Base-by-base conservation (phyloP, 805 yeast genomes). In the Cyberlindnera suaveolens region DNA sequence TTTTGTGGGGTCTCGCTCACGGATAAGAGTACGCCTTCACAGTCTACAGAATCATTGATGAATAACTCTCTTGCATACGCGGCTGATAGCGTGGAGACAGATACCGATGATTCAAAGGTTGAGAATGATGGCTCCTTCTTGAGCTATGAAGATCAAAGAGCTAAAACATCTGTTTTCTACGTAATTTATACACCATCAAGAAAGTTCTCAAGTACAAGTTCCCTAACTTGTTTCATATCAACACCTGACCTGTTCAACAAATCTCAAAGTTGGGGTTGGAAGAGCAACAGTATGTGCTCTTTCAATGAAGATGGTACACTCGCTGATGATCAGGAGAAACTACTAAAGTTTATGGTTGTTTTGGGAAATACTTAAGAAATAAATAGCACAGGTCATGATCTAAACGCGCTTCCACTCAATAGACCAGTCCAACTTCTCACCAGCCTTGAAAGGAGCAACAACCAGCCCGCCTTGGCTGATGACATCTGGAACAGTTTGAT, bases 391-490 rank as follows among this genome's bases (percentile, higher is more conserved):
- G 14, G 20, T 13, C 39, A 54, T 51, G 31, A 13, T 36, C 6
- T 31, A 30, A 20, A 16, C 23, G 3, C 14, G 18, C 38, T 71
- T 62, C 97, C 97, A 90, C 63, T 82, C 85, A 5, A 78, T 74
- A 9, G 77, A 63, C 88, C 95, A 91, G 29, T 70, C 57, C 39
- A 91, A 71, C 43, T 70, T 73, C 41, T 83, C 79, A 15, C 96
- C 96, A 7, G 96, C 89, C 53, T 71, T 74, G 72, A 91, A 91
- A 8, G 97, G 98, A 15, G 88, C 91, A 30, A 85, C 81, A 13
- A 70, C 74, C 26, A 77, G 58, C 13, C 66, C 69, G 48, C 63
- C 70, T 14, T 69, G 68, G 5, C 67, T 56, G 38, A 82, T 66
- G 1, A 70, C 53, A 32, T 79, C 80, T 1, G 96, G 95, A 11